Conservation (phyloP, 1,284 basidiomycete species). For the Schizophyllum amplum region DNA sequence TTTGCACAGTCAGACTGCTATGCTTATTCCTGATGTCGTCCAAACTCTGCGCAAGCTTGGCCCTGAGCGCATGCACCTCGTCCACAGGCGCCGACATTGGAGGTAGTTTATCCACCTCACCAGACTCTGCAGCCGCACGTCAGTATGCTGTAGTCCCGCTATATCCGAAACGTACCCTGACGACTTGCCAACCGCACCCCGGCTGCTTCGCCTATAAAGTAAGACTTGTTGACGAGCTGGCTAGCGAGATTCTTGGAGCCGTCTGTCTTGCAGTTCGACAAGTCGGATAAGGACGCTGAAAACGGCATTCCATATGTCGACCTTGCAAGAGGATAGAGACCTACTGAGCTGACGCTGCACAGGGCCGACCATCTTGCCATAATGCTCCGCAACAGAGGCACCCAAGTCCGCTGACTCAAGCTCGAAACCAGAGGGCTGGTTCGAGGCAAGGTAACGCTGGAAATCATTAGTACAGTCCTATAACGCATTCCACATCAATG, state of each 20-base stretch:
- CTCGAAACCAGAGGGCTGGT: conserved; percentile 51
- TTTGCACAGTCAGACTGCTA: conserved; percentile 66
- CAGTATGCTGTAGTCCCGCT: background rate
- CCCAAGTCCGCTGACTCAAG: conserved; percentile 80
- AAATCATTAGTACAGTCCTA: conserved; percentile 6
- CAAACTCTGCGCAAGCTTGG: conserved; percentile 62
- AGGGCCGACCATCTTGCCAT: conserved; percentile 73
- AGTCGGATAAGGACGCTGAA: conserved; percentile 51
- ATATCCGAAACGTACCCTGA: conserved; percentile 29
- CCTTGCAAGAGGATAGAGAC: conserved; percentile 12
- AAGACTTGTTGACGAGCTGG: conserved; percentile 80
- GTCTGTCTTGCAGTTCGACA: conserved; percentile 62
- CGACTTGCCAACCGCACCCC: conserved; percentile 57
- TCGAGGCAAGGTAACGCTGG: conserved; percentile 78
- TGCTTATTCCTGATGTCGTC: conserved; percentile 65
- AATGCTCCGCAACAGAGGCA: conserved; percentile 80
- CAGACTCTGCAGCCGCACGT: conserved; percentile 29
- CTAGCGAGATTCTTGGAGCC: conserved; percentile 70
- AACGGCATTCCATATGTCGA: conserved; percentile 1
- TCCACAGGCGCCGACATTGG: conserved; percentile 46
- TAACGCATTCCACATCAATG: background rate
- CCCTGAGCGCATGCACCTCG: conserved; percentile 61
- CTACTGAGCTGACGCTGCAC: conserved; percentile 74
- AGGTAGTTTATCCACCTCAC: conserved; percentile 55
- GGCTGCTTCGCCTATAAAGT: conserved; percentile 80